Evolutionary conservation across 768 basidiomycete species (phyloP).

Genomic region (Amanita molliuscula): DNA sequence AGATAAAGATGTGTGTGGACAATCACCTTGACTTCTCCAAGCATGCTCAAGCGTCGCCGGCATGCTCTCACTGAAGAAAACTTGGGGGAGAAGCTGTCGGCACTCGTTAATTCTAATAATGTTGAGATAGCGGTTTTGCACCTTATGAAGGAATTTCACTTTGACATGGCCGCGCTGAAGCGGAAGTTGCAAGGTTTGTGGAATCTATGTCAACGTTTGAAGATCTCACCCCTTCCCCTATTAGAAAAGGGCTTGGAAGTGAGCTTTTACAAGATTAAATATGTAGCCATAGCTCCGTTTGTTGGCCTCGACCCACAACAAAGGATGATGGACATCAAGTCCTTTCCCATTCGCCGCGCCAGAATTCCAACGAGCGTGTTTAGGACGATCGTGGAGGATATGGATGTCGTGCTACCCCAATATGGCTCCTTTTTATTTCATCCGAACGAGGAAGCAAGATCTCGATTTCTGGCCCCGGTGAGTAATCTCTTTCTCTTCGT

Average conservation of each 20-base stretch:
- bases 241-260: neutral
- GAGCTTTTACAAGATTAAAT: constrained; percentile 3
- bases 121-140: too few species aligned
- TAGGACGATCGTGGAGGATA: constrained; percentile 13
- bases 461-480: constrained; percentile 15
- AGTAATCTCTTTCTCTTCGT: constrained; percentile 4
- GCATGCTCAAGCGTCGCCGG: too few species aligned
- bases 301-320: constrained; percentile 11
- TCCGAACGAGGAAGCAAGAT: constrained; percentile 12
- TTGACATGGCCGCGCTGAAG: too few species aligned
- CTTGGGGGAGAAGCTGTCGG: too few species aligned
- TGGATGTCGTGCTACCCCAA: constrained; percentile 13
- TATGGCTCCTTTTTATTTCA: constrained; percentile 12
- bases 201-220: too few species aligned
- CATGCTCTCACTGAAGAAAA: too few species aligned
- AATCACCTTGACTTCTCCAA: too few species aligned
- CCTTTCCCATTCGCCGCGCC: constrained; percentile 13
- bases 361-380: constrained; percentile 15
- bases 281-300: constrained; percentile 10
- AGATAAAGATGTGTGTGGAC: too few species aligned
- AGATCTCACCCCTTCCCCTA: too few species aligned
- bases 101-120: too few species aligned
- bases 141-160: too few species aligned
- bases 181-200: too few species aligned
- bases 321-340: constrained; percentile 10